Base-by-base conservation (phyloP, 768 basidiomycete genomes). In the Russula compacta region DNA sequence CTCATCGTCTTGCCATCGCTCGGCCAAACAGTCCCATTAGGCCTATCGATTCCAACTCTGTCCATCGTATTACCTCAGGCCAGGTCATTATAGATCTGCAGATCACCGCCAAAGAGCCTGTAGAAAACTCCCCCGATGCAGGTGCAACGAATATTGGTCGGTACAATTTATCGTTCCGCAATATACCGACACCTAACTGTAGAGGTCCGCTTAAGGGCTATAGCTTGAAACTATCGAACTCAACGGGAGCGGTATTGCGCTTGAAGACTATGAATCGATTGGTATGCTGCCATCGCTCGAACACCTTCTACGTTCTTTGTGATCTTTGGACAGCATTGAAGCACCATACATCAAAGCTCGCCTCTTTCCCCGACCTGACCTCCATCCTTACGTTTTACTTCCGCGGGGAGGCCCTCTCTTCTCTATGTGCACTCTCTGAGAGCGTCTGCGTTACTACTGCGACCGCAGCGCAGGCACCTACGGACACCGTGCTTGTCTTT, bases 121-220 rank as follows among this genome's bases (percentile, higher is more conserved):
- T 99, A 2, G 97, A 99, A 74, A 99, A 99, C 71, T 90, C 92
- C 60, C 75, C 98, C 33, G 97, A 99, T 71, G 94, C 97, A 1
- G 89, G 88, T 0, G 91, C 94, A 0, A 93, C 89, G 0, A 84
- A 75, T 65, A 83, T 99, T 43, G 95, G 95, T 90, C 48, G 35
- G 85, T 68, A 32, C 29, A 3, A 21, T 38, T 24, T 12, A 17
- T 42, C 2, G 17, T 32, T 62, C 35, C 21, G 0, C 21, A 10
- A 17, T 29, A 11, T 33, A 1, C 43, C n/a, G n/a, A 29, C 24
- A 19, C 17, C 57, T 35, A 47, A 43, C 15, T 6, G 19, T 66
- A 97, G 95, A 98, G 71, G 85, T 98, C 48, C 81, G 89, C 8
- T 99, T 72, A 90, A 89, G 66, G 84, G 98, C 19, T 81, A 92